Evolutionary conservation across 495 filamentous ascomycete species (phyloP), one percentile per base, ranked within the genome.

Genomic region (Hypoxylon perforatum): DNA sequence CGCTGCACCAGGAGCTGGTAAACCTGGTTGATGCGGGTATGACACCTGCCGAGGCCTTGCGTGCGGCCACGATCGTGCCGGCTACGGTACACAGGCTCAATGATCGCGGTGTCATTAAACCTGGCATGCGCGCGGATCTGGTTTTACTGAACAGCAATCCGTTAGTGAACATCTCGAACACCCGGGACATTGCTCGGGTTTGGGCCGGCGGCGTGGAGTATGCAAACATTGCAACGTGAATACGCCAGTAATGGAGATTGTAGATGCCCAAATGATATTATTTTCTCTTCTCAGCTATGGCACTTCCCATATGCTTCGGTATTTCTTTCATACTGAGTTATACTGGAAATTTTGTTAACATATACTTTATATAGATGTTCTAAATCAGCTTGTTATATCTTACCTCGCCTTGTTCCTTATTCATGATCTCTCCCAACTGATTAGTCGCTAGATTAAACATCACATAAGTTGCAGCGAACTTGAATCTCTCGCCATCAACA

Each of bases 121-220:
- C 69, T 1, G 77, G 80, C 15, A 72, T 66, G 59, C 70, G 74
- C 17, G 79, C 81, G 0, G 81, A 83, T 51, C 44, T 82, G 12
- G 36, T 83, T 8, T 68, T 82, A 22, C 47, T 83, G 36, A 64
- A 74, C 30, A 77, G 69, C 19, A 68, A 83, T 58, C 79, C 80
- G 5, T 41, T 77, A 21, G 49, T 65, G 44, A 72, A 82, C 61
- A 78, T 83, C 36, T 67, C 62, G 4, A 77, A 75, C 15, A 77
- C 77, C 6, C 22, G 58, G 30, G 65, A 71, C 4, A 72, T 81
- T 35, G 52, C 66, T 1, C 64, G 60, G 19, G 70, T 81, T 3
- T 81, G 77, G 77, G 72, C 71, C 49, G 75, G 71, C n/a, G 78
- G 78, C 8, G 61, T 74, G 3, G 74, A 76, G 50, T 69, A 72